These are phyloP conservation scores for Suhomyces bribrorum DNA, from an alignment of 1,139 yeast genomes.

Conservation along the genomic window DNA sequence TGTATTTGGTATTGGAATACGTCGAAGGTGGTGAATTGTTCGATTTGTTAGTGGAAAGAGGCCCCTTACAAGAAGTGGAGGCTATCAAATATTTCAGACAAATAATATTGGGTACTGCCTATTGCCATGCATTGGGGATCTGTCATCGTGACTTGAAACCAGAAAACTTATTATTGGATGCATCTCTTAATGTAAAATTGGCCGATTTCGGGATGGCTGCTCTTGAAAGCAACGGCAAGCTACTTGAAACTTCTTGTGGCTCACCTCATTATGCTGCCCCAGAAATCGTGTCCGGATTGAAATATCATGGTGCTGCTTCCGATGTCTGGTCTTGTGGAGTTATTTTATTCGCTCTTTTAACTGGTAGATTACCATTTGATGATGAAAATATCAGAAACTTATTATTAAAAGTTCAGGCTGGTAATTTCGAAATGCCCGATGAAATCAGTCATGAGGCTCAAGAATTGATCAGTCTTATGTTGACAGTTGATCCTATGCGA, in stretches of 20 bases:
- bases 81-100: slow-evolving; percentile 77
- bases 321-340: slow-evolving; percentile 91
- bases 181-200: slow-evolving; percentile 65
- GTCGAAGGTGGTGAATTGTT: slow-evolving; percentile 85
- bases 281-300: slow-evolving; percentile 75
- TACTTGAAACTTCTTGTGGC: slow-evolving; percentile 79
- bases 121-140: slow-evolving; percentile 77
- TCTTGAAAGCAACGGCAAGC: slow-evolving; percentile 66
- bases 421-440: slow-evolving; percentile 72
- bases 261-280: slow-evolving; percentile 90
- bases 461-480: slow-evolving; percentile 70
- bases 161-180: slow-evolving; percentile 70
- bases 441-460: slow-evolving; percentile 64
- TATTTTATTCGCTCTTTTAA: slow-evolving; percentile 70
- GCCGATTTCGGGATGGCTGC: slow-evolving; percentile 94
- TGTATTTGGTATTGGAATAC: slow-evolving; percentile 73
- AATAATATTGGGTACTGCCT: slow-evolving; percentile 75
- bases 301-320: slow-evolving; percentile 79
- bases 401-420: slow-evolving; percentile 72
- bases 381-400: slow-evolving; percentile 75
- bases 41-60: slow-evolving; percentile 74
- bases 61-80: slow-evolving; percentile 74
- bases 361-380: slow-evolving; percentile 81
- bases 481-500: slow-evolving; percentile 74
- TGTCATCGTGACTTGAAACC: slow-evolving; percentile 84